These are phyloP conservation scores for Salix suchowensis DNA, from an alignment of 345 rosid genomes.

Conservation along the genomic window DNA sequence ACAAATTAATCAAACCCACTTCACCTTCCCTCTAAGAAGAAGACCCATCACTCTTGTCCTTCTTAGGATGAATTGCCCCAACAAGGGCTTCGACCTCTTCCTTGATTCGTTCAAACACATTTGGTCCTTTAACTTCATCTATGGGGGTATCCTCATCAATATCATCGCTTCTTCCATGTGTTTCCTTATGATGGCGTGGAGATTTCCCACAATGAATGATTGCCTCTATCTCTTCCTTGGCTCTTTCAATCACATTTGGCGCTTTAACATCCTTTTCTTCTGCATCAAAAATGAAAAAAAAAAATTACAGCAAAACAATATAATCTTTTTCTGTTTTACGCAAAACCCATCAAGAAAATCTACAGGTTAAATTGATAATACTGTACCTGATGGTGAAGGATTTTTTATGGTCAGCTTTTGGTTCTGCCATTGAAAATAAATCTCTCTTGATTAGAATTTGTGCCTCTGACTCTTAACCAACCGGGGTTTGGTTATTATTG, in stretches of 20 bases:
- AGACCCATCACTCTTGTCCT: conserved; percentile 9
- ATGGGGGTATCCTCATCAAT: conserved; percentile 38
- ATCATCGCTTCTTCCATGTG: conserved; percentile 48
- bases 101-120: conserved; percentile 38
- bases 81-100: conserved; percentile 51
- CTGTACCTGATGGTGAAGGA: conserved; percentile 4
- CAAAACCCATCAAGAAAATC: not conserved
- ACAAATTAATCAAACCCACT: not conserved
- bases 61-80: conserved; percentile 28
- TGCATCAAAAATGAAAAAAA: not conserved
- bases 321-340: not conserved
- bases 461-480: not conserved
- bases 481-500: too few relatives aligned
- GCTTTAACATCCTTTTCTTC: conserved; percentile 27
- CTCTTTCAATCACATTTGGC: conserved; percentile 33
- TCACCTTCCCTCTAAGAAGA: not conserved
- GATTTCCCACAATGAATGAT: conserved; percentile 6
- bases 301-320: not conserved
- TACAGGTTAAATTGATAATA: not conserved
- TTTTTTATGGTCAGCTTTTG: not conserved
- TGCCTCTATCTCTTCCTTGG: conserved; percentile 37
- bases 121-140: conserved; percentile 46
- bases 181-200: conserved; percentile 35
- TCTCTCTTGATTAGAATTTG: not conserved
- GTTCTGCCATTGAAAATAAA: conserved; percentile 8